Percentiles rank a stretch among this genome's conserved stretches.
Evolutionary conservation across 164 flowering plant species (phyloP).

Genomic region (Berberis vulgaris): DNA sequence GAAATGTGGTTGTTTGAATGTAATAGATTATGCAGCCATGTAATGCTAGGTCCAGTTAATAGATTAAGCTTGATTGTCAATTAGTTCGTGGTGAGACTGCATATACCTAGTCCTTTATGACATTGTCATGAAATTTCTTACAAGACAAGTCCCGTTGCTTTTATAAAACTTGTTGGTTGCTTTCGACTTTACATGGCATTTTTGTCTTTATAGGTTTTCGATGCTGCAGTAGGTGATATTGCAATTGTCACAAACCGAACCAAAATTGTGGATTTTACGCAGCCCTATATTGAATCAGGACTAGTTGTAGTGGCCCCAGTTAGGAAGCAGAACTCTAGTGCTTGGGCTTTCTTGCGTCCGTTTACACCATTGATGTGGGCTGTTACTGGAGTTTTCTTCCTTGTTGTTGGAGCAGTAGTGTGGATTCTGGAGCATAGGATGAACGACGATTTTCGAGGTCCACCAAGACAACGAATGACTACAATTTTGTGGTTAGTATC

Average conservation of each 20-base stretch:
- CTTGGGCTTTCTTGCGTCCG: slow-evolving; percentile 76
- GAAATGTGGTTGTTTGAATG: no score
- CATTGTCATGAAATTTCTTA: no score
- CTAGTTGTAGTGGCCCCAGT: slow-evolving; percentile 79
- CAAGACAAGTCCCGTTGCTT: no score
- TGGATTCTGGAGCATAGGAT: slow-evolving; percentile 35
- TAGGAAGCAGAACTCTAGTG: slow-evolving; percentile 33
- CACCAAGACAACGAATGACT: slow-evolving; percentile 24
- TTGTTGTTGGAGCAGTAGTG: slow-evolving; percentile 33
- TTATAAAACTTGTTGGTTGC: neutral
- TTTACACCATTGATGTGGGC: slow-evolving; percentile 62
- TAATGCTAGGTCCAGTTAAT: no score
- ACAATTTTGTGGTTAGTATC: slow-evolving; percentile 27
- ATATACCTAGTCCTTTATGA: no score
- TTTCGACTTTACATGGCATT: neutral
- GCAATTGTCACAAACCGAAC: slow-evolving; percentile 64
- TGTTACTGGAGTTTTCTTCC: slow-evolving; percentile 53
- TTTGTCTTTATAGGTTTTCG: slow-evolving; percentile 40
- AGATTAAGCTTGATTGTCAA: no score
- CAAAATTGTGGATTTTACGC: slow-evolving; percentile 71
- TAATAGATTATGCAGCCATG: no score
- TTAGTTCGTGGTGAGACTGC: no score
- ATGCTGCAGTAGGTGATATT: slow-evolving; percentile 78
- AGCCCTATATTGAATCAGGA: slow-evolving; percentile 73
- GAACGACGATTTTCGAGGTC: slow-evolving; percentile 35